Conservation (phyloP, 257 asterid species). For the Ballota nigra region DNA sequence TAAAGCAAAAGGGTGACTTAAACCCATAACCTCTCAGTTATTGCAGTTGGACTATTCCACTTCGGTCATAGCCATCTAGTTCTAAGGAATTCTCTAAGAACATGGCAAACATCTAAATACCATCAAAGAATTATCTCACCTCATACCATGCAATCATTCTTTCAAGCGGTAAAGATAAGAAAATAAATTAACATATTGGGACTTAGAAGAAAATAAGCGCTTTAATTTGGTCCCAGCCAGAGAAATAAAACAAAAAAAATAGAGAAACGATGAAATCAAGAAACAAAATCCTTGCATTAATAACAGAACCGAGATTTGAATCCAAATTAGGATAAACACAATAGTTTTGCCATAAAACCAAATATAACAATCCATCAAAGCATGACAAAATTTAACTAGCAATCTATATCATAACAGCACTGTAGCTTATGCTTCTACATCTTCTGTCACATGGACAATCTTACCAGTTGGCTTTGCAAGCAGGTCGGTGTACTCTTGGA, state of each 20-base stretch:
- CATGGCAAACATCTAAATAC: neutral
- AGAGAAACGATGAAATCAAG: no score
- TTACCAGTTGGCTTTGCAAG: constrained; percentile 57
- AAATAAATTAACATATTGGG: neutral
- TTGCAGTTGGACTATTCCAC: no score
- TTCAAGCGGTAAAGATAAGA: no score
- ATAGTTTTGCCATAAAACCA: constrained; percentile 3
- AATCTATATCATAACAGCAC: constrained; percentile 12
- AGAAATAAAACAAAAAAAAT: neutral
- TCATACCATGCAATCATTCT: neutral
- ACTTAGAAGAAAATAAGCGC: neutral
- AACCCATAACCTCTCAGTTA: no score
- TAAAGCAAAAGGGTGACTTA: neutral
- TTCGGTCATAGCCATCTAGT: no score
- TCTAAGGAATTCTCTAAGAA: neutral
- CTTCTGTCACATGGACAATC: constrained; percentile 36
- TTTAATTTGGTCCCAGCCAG: neutral
- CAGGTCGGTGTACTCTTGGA: constrained; percentile 68
- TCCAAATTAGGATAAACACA: constrained; percentile 12
- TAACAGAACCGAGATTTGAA: neutral
- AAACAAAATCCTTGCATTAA: constrained; percentile 9
- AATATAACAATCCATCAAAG: constrained; percentile 13
- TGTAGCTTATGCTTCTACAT: constrained; percentile 38
- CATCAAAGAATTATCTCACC: neutral
- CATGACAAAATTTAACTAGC: constrained; percentile 28